Evolutionary conservation across 768 basidiomycete species (phyloP), one percentile per base, ranked within the genome.

Genomic region (Mycena galopus): DNA sequence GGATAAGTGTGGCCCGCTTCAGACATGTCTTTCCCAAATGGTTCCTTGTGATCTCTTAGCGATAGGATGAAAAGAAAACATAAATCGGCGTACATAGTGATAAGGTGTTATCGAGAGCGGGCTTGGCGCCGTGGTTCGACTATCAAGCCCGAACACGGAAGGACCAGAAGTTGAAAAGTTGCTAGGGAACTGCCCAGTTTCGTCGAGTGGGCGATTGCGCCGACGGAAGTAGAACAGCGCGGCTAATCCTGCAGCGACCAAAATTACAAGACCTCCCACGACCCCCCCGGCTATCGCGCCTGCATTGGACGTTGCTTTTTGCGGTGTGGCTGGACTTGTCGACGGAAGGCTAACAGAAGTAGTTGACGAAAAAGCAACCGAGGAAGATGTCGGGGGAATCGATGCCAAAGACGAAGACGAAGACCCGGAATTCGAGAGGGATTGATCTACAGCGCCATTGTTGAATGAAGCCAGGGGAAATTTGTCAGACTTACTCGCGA

Each of bases 201-300:
- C 37, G 27, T 42, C 32, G 44, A 30, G 30, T 2, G 51, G 10
- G 12, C 19, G 37, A 30, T 71, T 72, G 25, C 76, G 78, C 47
- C 73, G 82, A 44, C 68, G 81, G 35, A 78, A 77, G 33, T 80
- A 72, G 73, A 86, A 83, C 84, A 85, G 75, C 8, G 80, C 51
- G 9, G 76, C 72, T 14, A 86, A 82, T 19, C 69, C 83, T 14
- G 88, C 77, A 50, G 83, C 65, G 14, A 83, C 86, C 21, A 88
- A 59, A 29, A 80, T 82, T 16, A 87, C 84, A 4, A 92, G 64
- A 25, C 86, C 90, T 7, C 88, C 90, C 2, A 91, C 83, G 10
- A 88, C 87, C 23, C 91, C 91, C 25, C 91, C 92, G 8, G 89
- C 88, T 39, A 93, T 91, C 23, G 89, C 89, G 2, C 90, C 91